Evolutionary conservation across 2,329 filamentous ascomycete species (phyloP).

Genomic region (Colletotrichum lentis): DNA sequence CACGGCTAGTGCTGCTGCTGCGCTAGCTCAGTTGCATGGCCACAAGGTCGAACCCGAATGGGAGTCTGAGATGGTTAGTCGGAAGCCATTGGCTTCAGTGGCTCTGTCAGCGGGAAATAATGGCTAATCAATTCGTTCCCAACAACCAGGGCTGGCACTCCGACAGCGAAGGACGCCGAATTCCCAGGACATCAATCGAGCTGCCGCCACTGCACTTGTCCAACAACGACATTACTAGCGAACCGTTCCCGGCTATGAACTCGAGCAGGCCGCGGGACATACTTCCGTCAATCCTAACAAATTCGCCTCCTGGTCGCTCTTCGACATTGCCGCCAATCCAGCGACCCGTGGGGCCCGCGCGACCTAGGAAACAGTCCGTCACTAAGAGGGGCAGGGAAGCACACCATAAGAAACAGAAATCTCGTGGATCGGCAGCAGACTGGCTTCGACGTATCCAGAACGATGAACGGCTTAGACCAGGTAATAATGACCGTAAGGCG

Average conservation of each 20-base stretch:
- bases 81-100: conserved; percentile 38
- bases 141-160: conserved; percentile 71
- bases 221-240: conserved; percentile 72
- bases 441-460: conserved; percentile 69
- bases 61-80: conserved; percentile 78
- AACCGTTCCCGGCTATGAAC: conserved; percentile 72
- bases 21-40: conserved; percentile 81
- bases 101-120: neutral
- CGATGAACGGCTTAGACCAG: conserved; percentile 70
- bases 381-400: conserved; percentile 78
- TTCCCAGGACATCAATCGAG: conserved; percentile 74
- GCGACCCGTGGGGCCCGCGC: conserved; percentile 72
- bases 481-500: conserved; percentile 79
- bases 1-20: conserved; percentile 82
- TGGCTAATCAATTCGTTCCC: conserved; percentile 37
- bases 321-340: conserved; percentile 88
- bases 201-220: conserved; percentile 72
- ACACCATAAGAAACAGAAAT: conserved; percentile 83
- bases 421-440: conserved; percentile 72
- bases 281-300: conserved; percentile 81
- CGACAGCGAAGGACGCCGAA: conserved; percentile 71
- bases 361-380: conserved; percentile 86
- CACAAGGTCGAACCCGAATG: conserved; percentile 79
- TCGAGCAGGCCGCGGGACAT: conserved; percentile 73
- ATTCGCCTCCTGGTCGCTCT: conserved; percentile 85